Percentiles rank a stretch among this genome's conserved stretches.
Evolutionary conservation across 2,329 filamentous ascomycete genomes (phyloP).

Genomic region (Bipolaris zeicola): DNA sequence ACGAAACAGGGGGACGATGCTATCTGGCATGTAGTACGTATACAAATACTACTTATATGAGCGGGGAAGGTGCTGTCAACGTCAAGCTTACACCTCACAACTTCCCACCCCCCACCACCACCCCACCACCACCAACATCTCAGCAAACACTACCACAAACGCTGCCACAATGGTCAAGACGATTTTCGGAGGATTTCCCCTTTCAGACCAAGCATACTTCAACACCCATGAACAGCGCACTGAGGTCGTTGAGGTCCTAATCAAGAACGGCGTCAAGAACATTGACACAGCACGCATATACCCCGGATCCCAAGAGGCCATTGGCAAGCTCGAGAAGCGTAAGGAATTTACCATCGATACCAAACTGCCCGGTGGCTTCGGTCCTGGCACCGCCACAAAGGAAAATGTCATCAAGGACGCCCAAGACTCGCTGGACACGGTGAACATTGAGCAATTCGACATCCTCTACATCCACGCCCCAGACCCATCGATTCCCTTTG

Average conservation of each 20-base stretch:
- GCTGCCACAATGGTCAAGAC: slow-evolving; percentile 39
- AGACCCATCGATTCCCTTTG: slow-evolving; percentile 29
- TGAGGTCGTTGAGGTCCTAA: slow-evolving; percentile 38
- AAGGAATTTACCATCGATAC: slow-evolving; percentile 55
- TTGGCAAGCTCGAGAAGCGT: slow-evolving; percentile 50
- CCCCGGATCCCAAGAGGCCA: slow-evolving; percentile 48
- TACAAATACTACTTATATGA: neutral
- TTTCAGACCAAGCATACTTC: slow-evolving; percentile 28
- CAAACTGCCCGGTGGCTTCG: slow-evolving; percentile 50
- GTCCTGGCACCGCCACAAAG: slow-evolving; percentile 40
- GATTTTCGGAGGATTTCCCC: slow-evolving; percentile 44
- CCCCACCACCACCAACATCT: neutral
- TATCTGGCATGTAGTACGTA: neutral
- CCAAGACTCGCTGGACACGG: slow-evolving; percentile 37
- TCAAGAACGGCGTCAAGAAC: slow-evolving; percentile 41
- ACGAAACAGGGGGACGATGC: neutral
- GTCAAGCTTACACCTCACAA: neutral
- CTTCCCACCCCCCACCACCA: neutral
- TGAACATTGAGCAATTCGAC: slow-evolving; percentile 41
- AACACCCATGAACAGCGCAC: slow-evolving; percentile 15
- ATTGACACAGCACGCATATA: slow-evolving; percentile 54
- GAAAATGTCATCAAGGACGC: slow-evolving; percentile 45
- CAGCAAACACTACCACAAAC: neutral
- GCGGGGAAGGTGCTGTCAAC: neutral
- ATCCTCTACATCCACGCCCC: slow-evolving; percentile 45